Conservation (phyloP, 2,329 filamentous ascomycete species). For the Peltaster fructicola region DNA sequence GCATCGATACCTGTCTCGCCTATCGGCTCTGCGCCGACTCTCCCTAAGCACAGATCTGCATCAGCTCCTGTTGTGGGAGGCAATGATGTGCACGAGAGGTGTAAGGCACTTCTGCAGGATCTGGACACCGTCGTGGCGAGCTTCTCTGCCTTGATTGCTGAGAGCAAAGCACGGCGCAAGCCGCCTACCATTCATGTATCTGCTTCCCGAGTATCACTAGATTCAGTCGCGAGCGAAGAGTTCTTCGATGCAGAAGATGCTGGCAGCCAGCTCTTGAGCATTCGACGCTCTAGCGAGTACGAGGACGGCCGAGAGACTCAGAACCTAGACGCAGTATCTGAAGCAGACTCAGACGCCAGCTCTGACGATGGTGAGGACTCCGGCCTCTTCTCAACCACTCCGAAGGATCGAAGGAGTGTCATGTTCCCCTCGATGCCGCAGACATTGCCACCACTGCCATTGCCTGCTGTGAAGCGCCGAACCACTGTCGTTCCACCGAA, state of each 20-base stretch:
- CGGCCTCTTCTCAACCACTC: conserved; percentile 7
- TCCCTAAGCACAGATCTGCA: conserved; percentile 16
- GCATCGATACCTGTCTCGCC: conserved; percentile 17
- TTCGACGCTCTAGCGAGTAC: conserved; percentile 54
- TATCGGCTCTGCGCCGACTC: conserved; percentile 17
- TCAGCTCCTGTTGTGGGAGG: conserved; percentile 4
- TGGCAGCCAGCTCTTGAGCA: conserved; percentile 52
- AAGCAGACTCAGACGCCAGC: conserved; percentile 45
- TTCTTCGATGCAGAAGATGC: conserved; percentile 78
- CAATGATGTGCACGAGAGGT: conserved; percentile 59
- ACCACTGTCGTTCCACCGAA: conserved; percentile 54
- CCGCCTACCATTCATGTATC: conserved; percentile 27
- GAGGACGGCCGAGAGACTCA: conserved; percentile 42
- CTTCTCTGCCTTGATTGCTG: conserved; percentile 58
- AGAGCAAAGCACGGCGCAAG: conserved; percentile 60
- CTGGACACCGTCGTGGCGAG: conserved; percentile 69
- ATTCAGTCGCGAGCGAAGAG: conserved; percentile 67
- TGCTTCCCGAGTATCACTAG: conserved; percentile 49
- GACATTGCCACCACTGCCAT: conserved; percentile 57
- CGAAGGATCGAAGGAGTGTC: too few relatives aligned
- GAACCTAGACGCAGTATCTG: conserved; percentile 34
- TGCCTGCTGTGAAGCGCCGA: conserved; percentile 49
- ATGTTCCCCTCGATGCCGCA: conserved; percentile 46
- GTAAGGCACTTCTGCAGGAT: conserved; percentile 66
- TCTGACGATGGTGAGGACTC: conserved; percentile 27